Evolutionary conservation across 2,329 filamentous ascomycete species (phyloP), one percentile per base, ranked within the genome.

Genomic region (Tolypocladium pustulatum): DNA sequence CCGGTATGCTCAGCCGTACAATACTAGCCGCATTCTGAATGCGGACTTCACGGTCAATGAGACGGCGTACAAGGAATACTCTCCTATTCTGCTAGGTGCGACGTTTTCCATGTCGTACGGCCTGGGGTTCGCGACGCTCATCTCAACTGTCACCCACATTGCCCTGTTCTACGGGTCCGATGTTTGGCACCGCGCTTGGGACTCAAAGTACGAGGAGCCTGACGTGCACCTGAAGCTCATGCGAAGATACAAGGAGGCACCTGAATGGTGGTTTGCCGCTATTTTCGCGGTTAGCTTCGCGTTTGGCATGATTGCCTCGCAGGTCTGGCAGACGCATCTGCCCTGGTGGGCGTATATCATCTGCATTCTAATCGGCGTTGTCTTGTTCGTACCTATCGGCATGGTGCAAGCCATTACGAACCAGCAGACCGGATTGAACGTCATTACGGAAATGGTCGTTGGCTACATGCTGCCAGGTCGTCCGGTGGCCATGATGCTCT

Each of bases 21-120:
- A 86, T 61, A 81, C 82, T 1, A 72, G 73, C 12, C 74, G 74
- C 5, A 83, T 87, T 51, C 74, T 87, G 30, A 79, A 76, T 53
- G 63, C 73, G 0, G 72, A 83, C 56, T 73, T 75, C 59, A 74
- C 76, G 17, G 77, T 87, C 55, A 78, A 87, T 66, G 73, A 77
- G 59, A 74, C 73, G 1, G 80, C 79, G 17, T 87, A 87, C 67
- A 69, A 76, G 57, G 72, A 72, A 6, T 87, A 88, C 67, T 87
- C 78, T 0, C 80, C 78, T 5, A 71, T 81, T 30, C 76, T 78
- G 59, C 63, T 85, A 36, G 80, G 79, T 0, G 80, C 81, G 1
- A 80, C 80, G 0, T 84, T 83, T 62, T 73, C 77, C 5, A 65
- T 85, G 10, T 74, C 72, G 2, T 86, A 85, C 62, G 82, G 80